phyloP scores from a whole-genome alignment of 306 rosid genomes.

The Quillaja saponaria region DNA sequence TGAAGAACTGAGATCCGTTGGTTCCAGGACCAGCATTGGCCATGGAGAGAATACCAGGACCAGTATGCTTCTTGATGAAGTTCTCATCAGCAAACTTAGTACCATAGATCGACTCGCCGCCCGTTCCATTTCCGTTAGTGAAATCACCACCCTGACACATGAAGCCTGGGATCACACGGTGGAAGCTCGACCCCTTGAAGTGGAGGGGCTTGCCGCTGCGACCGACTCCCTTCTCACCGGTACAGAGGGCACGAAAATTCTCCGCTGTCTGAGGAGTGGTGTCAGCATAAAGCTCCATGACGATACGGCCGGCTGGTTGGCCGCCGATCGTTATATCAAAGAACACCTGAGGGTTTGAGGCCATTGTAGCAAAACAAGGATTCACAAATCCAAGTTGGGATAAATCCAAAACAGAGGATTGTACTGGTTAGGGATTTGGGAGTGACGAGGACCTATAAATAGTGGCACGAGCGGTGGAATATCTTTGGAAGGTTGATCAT shows the following conservation, averaged over 20 bases:
- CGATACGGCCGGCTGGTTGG: slow-evolving; percentile 61
- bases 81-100: slow-evolving; percentile 90
- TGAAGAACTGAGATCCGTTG: slow-evolving; percentile 94
- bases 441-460: slow-evolving; percentile 25
- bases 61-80: slow-evolving; percentile 86
- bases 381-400: neutral
- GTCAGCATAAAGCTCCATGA: slow-evolving; percentile 87
- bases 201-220: slow-evolving; percentile 78
- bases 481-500: neutral
- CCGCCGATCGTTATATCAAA: slow-evolving; percentile 76
- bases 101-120: slow-evolving; percentile 93
- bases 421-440: slow-evolving; percentile 1
- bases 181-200: slow-evolving; percentile 81
- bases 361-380: slow-evolving; percentile 22
- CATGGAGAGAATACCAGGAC: slow-evolving; percentile 81
- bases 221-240: slow-evolving; percentile 88
- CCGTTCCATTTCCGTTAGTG: slow-evolving; percentile 93
- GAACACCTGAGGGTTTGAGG: slow-evolving; percentile 71
- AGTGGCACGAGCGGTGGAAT: slow-evolving; percentile 17
- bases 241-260: slow-evolving; percentile 95
- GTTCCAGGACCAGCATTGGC: slow-evolving; percentile 90
- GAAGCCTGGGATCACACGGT: slow-evolving; percentile 90
- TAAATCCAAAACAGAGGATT: too few species aligned
- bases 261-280: slow-evolving; percentile 77
- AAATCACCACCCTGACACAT: slow-evolving; percentile 98